Evolutionary conservation across 2,329 filamentous ascomycete species (phyloP).

Genomic region (Colletotrichum endophyticum): DNA sequence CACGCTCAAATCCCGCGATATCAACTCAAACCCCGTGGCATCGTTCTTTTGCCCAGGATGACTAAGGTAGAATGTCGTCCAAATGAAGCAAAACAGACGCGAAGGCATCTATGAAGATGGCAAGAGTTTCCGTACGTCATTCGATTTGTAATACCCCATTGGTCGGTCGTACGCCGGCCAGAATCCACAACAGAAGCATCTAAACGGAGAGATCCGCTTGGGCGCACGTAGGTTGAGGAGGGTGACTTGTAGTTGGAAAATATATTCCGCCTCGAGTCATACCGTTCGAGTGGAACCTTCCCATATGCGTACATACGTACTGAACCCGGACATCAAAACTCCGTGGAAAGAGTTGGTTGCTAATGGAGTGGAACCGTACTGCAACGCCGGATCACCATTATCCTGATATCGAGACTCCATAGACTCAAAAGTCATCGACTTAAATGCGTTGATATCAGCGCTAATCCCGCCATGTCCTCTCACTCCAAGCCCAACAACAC

Average conservation of each 20-base stretch:
- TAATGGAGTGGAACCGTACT: neutral
- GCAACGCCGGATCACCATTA: neutral
- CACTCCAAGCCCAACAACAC: neutral
- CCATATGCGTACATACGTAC: rapidly evolving
- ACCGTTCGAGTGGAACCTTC: neutral
- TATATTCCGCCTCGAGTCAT: neutral
- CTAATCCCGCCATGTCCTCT: rapidly evolving
- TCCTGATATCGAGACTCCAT: neutral
- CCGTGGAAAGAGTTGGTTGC: neutral
- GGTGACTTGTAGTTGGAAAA: neutral
- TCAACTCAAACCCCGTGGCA: neutral
- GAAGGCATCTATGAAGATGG: neutral
- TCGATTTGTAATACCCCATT: neutral
- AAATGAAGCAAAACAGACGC: neutral
- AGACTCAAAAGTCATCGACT: neutral
- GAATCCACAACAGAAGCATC: neutral
- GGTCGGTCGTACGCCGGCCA: neutral
- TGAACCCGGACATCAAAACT: neutral
- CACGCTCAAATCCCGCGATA: neutral
- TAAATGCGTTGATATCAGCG: neutral
- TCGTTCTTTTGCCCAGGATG: neutral
- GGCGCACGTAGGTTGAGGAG: neutral
- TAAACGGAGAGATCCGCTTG: neutral
- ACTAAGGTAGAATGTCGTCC: neutral
- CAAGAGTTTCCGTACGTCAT: neutral